Base-by-base conservation (phyloP, 2,329 filamentous ascomycete species). In the Rutstroemia sp. region DNA sequence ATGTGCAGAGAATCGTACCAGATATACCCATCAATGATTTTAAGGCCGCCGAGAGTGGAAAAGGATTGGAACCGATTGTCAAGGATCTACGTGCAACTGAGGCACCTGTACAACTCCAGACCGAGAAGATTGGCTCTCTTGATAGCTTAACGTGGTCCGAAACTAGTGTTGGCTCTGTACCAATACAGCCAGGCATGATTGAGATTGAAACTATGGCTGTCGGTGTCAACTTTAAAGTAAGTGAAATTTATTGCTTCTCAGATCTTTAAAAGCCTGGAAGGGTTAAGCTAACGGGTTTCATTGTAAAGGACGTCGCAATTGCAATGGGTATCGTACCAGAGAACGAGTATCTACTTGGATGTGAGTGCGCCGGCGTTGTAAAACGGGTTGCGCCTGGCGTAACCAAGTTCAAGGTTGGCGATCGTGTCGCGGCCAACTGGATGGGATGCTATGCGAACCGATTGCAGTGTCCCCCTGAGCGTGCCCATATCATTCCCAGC, bases 401-500 rank as follows among this genome's bases (percentile, higher is more conserved):
- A 21, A 57, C 50, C 18, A 44, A 58, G 19, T 49, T 67, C 5
- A 54, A 54, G 41, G 48, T 61, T 23, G 67, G 69, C 16, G 61
- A 70, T 27, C 60, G 68, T 12, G 65, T 62, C 30, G 39, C 46
- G n/a, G n/a, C n/a, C n/a, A n/a, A n/a, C 21, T 18, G 58, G 21
- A 39, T 56, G 16, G 54, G 45, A 19, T 44, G 52, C 21, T 58
- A 57, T 47, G 51, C 48, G 8, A 57, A 61, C 18, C 30, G 58
- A 23, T 27, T 58, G n/a, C 49, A 57, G 42, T 41, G 51, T 23
- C 47, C 53, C 16, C 41, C 49, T 46, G 23, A 53, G 19, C 39
- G 45, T 12, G 21, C 64, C 39, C 63, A 67, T 1, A 9, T 37
- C 6, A 71, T 79, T 14, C 72, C 75, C 10, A 63, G 69, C 18